Conservation (phyloP, 208 protist species). For the Acanthamoeba castellanii region DNA sequence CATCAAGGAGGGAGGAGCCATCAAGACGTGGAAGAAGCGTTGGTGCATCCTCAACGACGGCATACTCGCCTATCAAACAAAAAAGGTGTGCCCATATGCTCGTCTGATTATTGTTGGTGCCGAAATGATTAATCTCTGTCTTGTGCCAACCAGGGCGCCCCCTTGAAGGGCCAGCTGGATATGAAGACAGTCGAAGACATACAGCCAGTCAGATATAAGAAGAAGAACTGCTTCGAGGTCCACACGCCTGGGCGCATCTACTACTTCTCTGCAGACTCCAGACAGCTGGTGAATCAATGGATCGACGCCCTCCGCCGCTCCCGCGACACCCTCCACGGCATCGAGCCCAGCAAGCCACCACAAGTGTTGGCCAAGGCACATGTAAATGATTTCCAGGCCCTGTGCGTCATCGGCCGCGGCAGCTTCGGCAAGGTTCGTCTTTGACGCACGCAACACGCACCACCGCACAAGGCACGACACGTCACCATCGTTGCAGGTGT, state of each 20-base stretch:
- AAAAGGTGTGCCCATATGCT: not conserved
- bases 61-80: not conserved
- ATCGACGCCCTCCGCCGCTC: not conserved
- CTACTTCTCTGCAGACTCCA: not conserved
- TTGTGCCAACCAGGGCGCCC: not conserved
- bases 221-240: slow-evolving; percentile 38
- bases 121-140: not conserved
- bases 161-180: not conserved
- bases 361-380: not conserved
- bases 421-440: slow-evolving; percentile 25
- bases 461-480: too few species aligned
- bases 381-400: slow-evolving; percentile 3
- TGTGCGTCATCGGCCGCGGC: not conserved
- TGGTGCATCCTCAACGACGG: slow-evolving; percentile 24
- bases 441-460: too few species aligned
- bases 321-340: not conserved
- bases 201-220: not conserved
- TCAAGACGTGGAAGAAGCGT: slow-evolving; percentile 56
- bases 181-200: not conserved
- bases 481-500: slow-evolving; percentile 67
- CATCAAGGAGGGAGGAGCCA: not conserved
- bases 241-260: not conserved
- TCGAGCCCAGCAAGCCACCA: not conserved
- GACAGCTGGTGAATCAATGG: not conserved
- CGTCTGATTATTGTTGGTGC: not conserved